Evolutionary conservation across 2,329 filamentous ascomycete species (phyloP).

Genomic region (Ustilaginoidea virens): DNA sequence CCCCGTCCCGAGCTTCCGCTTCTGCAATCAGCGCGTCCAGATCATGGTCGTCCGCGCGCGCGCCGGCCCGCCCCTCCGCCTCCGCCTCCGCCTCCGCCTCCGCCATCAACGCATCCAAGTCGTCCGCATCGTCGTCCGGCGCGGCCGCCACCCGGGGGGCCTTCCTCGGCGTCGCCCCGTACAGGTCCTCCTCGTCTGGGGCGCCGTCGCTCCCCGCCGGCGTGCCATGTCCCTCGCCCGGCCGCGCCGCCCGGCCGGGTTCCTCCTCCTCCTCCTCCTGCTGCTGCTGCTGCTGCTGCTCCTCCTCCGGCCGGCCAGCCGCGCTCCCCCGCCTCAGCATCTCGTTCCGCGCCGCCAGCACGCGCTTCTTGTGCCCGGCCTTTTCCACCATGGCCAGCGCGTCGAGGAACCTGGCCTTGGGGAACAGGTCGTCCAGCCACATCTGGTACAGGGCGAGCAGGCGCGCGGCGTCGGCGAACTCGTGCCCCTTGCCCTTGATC

Average conservation of each 20-base stretch:
- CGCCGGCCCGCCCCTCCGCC: no score
- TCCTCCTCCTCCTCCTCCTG: conserved; percentile 7
- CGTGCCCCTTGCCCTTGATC: conserved; percentile 87
- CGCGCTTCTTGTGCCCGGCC: conserved; percentile 66
- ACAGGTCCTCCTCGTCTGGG: conserved; percentile 34
- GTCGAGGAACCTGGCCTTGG: conserved; percentile 85
- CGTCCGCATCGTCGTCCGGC: conserved; percentile 33
- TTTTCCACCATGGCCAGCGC: conserved; percentile 86
- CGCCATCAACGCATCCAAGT: conserved; percentile 38
- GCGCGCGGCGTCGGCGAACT: conserved; percentile 75
- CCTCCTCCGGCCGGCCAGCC: conserved; percentile 19
- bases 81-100: no score
- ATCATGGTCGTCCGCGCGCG: conserved; percentile 22
- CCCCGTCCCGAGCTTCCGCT: conserved; percentile 17
- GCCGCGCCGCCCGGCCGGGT: conserved; percentile 16
- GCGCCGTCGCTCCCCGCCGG: conserved; percentile 9
- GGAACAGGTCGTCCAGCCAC: conserved; percentile 93
- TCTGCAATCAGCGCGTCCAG: conserved; percentile 38
- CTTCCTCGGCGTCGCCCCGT: conserved; percentile 33
- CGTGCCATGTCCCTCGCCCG: conserved; percentile 4
- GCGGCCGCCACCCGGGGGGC: conserved; percentile 4
- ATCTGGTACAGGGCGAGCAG: conserved; percentile 85
- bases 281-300: conserved; percentile 15
- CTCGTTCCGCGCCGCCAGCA: conserved; percentile 59
- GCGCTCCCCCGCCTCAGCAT: conserved; percentile 72